Base-by-base conservation (phyloP, 352 stramenopile species). In the Pythium scleroteichum region DNA sequence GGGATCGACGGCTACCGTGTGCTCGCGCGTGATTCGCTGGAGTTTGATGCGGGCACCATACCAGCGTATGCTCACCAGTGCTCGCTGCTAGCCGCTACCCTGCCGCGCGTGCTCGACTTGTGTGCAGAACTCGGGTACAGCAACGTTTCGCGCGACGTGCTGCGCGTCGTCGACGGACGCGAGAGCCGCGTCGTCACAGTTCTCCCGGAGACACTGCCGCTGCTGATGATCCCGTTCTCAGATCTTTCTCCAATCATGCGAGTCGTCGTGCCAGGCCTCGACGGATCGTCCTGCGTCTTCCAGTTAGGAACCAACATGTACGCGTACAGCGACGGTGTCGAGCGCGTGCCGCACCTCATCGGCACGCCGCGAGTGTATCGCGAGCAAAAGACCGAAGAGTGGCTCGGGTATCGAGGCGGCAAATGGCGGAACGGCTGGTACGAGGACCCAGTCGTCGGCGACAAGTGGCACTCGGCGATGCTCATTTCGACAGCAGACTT, bases 401-500 rank as follows among this genome's bases (percentile, higher is more conserved):
- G 42, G 53, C 29, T 61, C 1, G 23, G 17, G 14, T 51, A 29
- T 24, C 42, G 26, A 2, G 41, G 53, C 8, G 53, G 53, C 6
- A 22, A n/a, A 13, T 61, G 53, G 53, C 24, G 42, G 13, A 52
- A 61, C 16, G 53, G 49, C n/a, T 46, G 49, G 49, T 56, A 63
- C 40, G 57, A 59, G n/a, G 61, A 67, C 19, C 14, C 19, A 1
- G 13, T 38, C 0, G 48, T 39, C 4, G 4, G 40, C 0, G 24
- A 20, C 22, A 50, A 41, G 14, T 78, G 58, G 66, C 54, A 59
- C 35, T 59, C 55, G 9, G 54, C 70, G 23, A 16, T 71, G 17
- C 44, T 61, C 12, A 71, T 51, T 17, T 39, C 52, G 0, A 35
- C 55, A 3, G 5, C 19, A 7, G 39, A 51, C 14, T 23, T 17